Percentiles rank a stretch among this genome's conserved stretches.
Conservation (phyloP, 2,329 filamentous ascomycete genomes). For the Thermoascus crustaceus region DNA sequence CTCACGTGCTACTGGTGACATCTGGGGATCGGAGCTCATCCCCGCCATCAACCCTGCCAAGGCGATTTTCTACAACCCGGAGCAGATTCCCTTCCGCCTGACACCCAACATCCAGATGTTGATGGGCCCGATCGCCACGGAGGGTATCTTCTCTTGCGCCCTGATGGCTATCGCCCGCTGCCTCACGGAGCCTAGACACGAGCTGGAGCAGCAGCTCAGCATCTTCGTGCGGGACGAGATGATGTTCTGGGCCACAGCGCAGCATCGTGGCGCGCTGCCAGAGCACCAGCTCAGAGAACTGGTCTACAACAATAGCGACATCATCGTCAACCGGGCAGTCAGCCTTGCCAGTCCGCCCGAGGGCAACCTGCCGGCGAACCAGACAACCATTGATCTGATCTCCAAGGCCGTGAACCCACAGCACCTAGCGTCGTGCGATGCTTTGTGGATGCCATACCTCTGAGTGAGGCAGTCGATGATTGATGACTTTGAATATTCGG, state of each 20-base stretch:
- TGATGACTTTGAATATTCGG: neutral
- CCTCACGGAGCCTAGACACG: constrained; percentile 69
- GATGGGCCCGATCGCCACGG: constrained; percentile 90
- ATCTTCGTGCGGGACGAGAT: constrained; percentile 97
- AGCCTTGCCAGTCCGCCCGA: constrained; percentile 71
- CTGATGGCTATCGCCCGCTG: constrained; percentile 95
- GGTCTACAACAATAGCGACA: constrained; percentile 78
- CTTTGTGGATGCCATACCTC: constrained; percentile 95
- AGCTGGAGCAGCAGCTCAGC: constrained; percentile 89
- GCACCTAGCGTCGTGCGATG: constrained; percentile 79
- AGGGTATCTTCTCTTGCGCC: constrained; percentile 90
- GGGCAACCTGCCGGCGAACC: constrained; percentile 80
- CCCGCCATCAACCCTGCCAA: constrained; percentile 77
- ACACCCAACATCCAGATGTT: constrained; percentile 93
- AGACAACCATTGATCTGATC: constrained; percentile 92
- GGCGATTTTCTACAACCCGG: constrained; percentile 87
- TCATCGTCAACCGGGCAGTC: constrained; percentile 83
- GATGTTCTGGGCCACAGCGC: constrained; percentile 88
- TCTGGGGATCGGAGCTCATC: constrained; percentile 94
- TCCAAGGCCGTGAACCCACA: constrained; percentile 88
- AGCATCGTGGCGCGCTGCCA: constrained; percentile 57
- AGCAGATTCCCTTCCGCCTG: constrained; percentile 92
- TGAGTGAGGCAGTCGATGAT: constrained; percentile 32
- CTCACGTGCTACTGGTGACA: constrained; percentile 75
- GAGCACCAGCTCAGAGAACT: constrained; percentile 67